Evolutionary conservation across 495 filamentous ascomycete species (phyloP).

Genomic region (Bacidia gigantensis): DNA sequence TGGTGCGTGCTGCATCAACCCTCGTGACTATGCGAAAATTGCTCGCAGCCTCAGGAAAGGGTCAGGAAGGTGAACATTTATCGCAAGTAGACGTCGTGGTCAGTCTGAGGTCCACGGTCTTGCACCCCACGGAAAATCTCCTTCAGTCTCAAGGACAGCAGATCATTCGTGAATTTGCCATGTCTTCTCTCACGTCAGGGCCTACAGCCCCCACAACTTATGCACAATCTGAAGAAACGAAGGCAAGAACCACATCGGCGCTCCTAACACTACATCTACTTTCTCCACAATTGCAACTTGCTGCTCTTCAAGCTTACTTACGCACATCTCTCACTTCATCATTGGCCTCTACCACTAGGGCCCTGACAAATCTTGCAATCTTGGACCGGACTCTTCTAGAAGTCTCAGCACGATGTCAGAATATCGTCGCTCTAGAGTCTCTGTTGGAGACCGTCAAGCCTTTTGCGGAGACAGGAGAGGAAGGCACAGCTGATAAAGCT

Average conservation of each 20-base stretch:
- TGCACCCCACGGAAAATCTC: slow-evolving; percentile 54
- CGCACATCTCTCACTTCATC: slow-evolving; percentile 61
- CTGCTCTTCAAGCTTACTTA: slow-evolving; percentile 68
- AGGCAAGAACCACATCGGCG: slow-evolving; percentile 57
- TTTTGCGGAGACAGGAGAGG: slow-evolving; percentile 33
- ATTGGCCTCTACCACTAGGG: slow-evolving; percentile 53
- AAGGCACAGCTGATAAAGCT: slow-evolving; percentile 4
- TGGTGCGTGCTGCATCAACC: slow-evolving; percentile 67
- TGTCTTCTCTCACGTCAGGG: slow-evolving; percentile 43
- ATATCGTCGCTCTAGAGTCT: slow-evolving; percentile 72
- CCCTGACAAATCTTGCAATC: slow-evolving; percentile 64
- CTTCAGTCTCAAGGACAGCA: slow-evolving; percentile 62
- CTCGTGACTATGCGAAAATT: slow-evolving; percentile 59
- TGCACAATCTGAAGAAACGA: slow-evolving; percentile 66
- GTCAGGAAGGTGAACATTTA: slow-evolving; percentile 64
- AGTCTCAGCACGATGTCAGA: slow-evolving; percentile 73
- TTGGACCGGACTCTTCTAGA: slow-evolving; percentile 74
- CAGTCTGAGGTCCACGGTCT: slow-evolving; percentile 50
- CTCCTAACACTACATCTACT: slow-evolving; percentile 70
- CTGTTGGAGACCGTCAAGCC: slow-evolving; percentile 55
- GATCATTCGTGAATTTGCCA: slow-evolving; percentile 67
- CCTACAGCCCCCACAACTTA: slow-evolving; percentile 40
- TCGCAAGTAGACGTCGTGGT: slow-evolving; percentile 54
- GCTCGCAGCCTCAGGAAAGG: slow-evolving; percentile 45
- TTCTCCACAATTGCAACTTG: slow-evolving; percentile 59